Conservation (phyloP, 2,329 filamentous ascomycete species). For the Teratosphaeria viscida region DNA sequence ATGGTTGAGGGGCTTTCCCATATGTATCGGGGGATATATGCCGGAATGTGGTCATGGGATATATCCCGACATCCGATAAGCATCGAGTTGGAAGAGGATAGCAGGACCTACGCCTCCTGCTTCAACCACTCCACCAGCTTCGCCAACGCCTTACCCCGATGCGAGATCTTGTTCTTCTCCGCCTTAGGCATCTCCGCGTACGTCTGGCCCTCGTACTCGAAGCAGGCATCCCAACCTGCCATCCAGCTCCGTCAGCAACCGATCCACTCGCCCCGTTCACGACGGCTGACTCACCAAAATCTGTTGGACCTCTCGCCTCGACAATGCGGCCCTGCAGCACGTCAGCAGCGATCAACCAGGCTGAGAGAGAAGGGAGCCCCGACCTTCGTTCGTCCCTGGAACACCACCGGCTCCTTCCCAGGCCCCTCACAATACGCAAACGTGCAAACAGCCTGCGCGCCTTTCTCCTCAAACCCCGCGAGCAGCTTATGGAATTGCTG, state of each 20-base stretch:
- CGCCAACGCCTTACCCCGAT: constrained; percentile 74
- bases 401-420: constrained; percentile 71
- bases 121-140: constrained; percentile 71
- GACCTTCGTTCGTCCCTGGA: constrained; percentile 81
- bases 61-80: neutral
- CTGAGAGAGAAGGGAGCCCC: constrained; percentile 15
- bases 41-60: neutral
- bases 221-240: constrained; percentile 88
- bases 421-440: constrained; percentile 87
- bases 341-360: constrained; percentile 2
- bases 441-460: constrained; percentile 86
- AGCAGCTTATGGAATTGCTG: constrained; percentile 83
- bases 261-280: neutral
- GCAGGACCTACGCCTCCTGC: constrained; percentile 17
- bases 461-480: constrained; percentile 79
- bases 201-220: constrained; percentile 86
- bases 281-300: constrained; percentile 58
- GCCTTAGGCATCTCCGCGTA: constrained; percentile 89
- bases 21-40: neutral
- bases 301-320: constrained; percentile 63
- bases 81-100: neutral
- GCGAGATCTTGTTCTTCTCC: constrained; percentile 86
- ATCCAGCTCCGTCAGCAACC: constrained; percentile 5
- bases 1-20: constrained; percentile 16
- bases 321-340: constrained; percentile 63